Base-by-base conservation (phyloP, 306 rosid genomes). In the Geum urbanum region DNA sequence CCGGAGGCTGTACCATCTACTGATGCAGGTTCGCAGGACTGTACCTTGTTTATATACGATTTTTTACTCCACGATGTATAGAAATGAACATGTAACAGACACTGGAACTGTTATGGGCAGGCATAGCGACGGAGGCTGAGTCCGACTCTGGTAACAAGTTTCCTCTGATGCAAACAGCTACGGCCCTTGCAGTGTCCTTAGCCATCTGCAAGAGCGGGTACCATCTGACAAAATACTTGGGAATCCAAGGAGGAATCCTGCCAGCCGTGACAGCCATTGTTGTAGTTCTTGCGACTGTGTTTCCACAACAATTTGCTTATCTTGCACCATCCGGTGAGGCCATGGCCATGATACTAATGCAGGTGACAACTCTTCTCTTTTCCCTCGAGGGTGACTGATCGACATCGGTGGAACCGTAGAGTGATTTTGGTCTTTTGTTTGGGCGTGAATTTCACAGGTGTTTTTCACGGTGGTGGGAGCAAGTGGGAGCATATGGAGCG, bases 391-490 rank as follows among this genome's bases (percentile, higher is more conserved):
- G 27, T n/a, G 35, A 66, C 59, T 51, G 6, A 2, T 67, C 27
- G 27, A 24, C 27, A 8, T 3, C 1, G 8, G 2, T 32, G 44
- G 10, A 40, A 9, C 24, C 39, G 11, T 8, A 39, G 64, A 59
- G 15, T 59, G 6, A 59, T 55, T 19, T 22, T 55, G 3, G 16
- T 59, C 27, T 59, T 27, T 4, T 71, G 58, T 22, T 67, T 48
- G 39, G 9, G 56, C 27, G 27, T 24, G 13, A 14, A 24, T 22
- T 5, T 69, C 15, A 52, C 78, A 85, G 89, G 72, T 82, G 39
- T 85, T 85, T 66, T 85, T 82, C 65, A 39, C 79, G 1, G 86
- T 85, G 61, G 83, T 85, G 63, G 89, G 86, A 72, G 89, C 86
- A 35, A 76, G 78, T 32, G 84, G 86, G 54, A 82, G 14, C 64